Base-by-base conservation (phyloP, 2,329 filamentous ascomycete species). In the Nothophaeocryptopus gaeumannii region DNA sequence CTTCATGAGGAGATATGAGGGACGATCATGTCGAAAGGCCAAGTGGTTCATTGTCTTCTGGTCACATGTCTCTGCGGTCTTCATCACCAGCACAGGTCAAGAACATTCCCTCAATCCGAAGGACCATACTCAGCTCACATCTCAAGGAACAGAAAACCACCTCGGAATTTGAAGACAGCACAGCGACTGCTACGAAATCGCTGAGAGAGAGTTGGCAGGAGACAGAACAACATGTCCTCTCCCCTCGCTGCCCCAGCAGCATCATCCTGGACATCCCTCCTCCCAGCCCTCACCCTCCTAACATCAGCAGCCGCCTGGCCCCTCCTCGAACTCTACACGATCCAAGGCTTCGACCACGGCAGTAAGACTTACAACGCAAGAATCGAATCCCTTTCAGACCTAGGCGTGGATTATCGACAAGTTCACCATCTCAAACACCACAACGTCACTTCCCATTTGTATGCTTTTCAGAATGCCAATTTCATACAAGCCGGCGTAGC, bases 351-450 rank as follows among this genome's bases (percentile, higher is more conserved):
- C 48, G 48, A 54, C 11, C 32, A 40, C 35, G 53, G 50, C 15
- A 14, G 13, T 14, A 16, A 29, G 14, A 42, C 43, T n/a, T 59
- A 59, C 47, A 38, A 54, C 47, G 48, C 34, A 43, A 26, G 26
- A 8, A 54, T 58, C 43, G 57, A 59, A 35, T 54, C 50, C 8
- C 50, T 59, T 33, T 45, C 37, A 8, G 57, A 59, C 36, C 48
- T 59, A 2, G 55, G 55, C 11, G 48, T 59, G 9, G 45, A 58
- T 42, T 59, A 59, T 38, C 55, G 55, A 37, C 57, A 59, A 48
- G 57, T 59, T 10, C 57, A 59, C 39, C 50, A 51, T 5, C 53
- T 59, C 16, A 59, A 59, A 32, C 57, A 59, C 30, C 47, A 56
- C 42, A 55, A 55, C 20, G 46, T 59, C 36, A 47, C 38, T 2